Evolutionary conservation across 345 rosid species (phyloP).

Genomic region (Aquilaria malaccensis): DNA sequence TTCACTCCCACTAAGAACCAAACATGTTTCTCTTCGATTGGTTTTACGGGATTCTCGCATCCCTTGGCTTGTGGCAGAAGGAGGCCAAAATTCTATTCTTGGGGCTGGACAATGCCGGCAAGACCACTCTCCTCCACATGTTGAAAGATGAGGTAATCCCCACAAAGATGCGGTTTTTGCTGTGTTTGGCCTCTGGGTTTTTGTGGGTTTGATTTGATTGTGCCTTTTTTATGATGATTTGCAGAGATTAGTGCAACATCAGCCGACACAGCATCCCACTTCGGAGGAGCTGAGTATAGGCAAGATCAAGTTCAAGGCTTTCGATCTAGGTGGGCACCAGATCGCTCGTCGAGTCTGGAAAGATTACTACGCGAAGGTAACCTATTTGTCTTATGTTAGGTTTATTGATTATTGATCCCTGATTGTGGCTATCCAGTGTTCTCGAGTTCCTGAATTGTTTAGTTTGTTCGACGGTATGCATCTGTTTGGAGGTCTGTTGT

Average conservation of each 20-base stretch:
- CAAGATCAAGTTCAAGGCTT: slow-evolving; percentile 15
- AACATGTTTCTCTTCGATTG: slow-evolving; percentile 12
- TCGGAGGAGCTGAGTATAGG: slow-evolving; percentile 14
- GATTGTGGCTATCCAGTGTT: no score
- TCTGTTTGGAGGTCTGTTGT: no score
- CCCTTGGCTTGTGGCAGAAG: slow-evolving; percentile 12
- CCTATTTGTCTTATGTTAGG: neutral
- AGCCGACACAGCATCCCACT: slow-evolving; percentile 17
- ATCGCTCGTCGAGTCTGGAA: slow-evolving; percentile 17
- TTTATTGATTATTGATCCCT: no score
- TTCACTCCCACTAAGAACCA: no score
- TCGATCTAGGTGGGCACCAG: slow-evolving; percentile 15
- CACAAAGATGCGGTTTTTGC: no score
- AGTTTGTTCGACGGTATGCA: no score
- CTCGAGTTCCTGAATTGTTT: no score
- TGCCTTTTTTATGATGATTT: neutral
- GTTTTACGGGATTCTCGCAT: slow-evolving; percentile 13
- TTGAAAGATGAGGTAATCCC: slow-evolving; percentile 11
- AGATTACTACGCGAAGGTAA: slow-evolving; percentile 17
- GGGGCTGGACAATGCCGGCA: slow-evolving; percentile 15
- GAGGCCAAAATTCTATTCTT: slow-evolving; percentile 14
- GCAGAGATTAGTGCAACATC: slow-evolving; percentile 19
- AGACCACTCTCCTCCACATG: slow-evolving; percentile 15
- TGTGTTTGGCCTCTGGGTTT: no score
- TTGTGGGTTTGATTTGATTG: no score